Evolutionary conservation across 768 basidiomycete species (phyloP).

Genomic region (Clavulina sp.): DNA sequence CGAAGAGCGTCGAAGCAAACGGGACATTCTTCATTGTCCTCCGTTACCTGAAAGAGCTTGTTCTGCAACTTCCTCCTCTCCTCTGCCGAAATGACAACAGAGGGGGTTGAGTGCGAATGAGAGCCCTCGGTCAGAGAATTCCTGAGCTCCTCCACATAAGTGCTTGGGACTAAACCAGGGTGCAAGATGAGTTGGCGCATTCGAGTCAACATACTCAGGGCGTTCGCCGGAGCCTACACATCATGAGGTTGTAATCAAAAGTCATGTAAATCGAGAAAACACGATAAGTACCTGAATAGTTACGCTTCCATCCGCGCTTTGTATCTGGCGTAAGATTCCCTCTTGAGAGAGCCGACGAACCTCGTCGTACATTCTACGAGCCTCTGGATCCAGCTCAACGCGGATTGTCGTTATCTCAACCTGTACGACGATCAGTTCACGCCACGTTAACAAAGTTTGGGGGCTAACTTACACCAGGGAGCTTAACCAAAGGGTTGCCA

Average conservation of each 20-base stretch:
- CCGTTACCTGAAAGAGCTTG: constrained; percentile 45
- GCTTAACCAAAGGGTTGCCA: constrained; percentile 53
- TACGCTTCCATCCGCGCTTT: background rate
- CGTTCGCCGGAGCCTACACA: constrained; percentile 21
- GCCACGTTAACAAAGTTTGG: background rate
- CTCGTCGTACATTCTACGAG: constrained; percentile 50
- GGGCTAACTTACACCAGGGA: constrained; percentile 36
- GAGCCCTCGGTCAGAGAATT: background rate
- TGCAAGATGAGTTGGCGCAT: constrained; percentile 70
- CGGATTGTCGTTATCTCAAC: constrained; percentile 60
- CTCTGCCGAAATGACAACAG: constrained; percentile 29
- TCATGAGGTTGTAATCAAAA: background rate
- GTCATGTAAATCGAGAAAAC: background rate
- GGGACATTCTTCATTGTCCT: constrained; percentile 72
- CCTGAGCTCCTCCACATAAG: constrained; percentile 50
- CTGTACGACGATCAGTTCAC: background rate
- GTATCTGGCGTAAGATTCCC: constrained; percentile 34
- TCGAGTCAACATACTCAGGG: constrained; percentile 70
- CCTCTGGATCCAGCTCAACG: constrained; percentile 44
- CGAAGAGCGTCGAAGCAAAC: constrained; percentile 15
- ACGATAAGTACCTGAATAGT: background rate
- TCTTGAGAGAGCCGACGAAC: constrained; percentile 46
- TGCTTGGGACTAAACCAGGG: constrained; percentile 50
- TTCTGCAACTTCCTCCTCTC: constrained; percentile 39
- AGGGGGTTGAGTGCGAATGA: no score